Conservation (phyloP, 2,329 filamentous ascomycete species). For the Leptodontidium sp. region DNA sequence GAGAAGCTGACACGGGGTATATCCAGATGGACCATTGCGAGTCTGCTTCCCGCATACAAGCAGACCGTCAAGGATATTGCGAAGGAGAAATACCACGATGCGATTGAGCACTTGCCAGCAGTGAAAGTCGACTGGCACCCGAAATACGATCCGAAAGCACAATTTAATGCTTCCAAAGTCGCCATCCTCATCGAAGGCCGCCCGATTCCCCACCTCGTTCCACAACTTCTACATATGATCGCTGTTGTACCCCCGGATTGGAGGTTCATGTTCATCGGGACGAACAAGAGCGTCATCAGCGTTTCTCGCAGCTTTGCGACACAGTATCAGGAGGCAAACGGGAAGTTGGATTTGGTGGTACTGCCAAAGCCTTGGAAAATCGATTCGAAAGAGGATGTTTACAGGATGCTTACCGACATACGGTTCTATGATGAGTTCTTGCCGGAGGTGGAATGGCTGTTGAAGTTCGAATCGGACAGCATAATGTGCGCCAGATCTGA, state of each 20-base stretch:
- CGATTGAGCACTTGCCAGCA: slow-evolving; percentile 42
- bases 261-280: slow-evolving; percentile 62
- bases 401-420: slow-evolving; percentile 57
- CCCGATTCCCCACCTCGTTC: slow-evolving; percentile 57
- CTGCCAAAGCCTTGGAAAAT: slow-evolving; percentile 58
- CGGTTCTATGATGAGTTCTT: slow-evolving; percentile 62
- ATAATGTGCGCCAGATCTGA: slow-evolving; percentile 63
- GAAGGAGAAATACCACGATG: slow-evolving; percentile 38
- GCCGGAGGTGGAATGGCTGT: slow-evolving; percentile 60
- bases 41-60: slow-evolving; percentile 54
- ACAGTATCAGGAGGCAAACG: slow-evolving; percentile 57
- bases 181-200: slow-evolving; percentile 64
- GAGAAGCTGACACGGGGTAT: slow-evolving; percentile 18
- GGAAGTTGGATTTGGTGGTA: slow-evolving; percentile 60
- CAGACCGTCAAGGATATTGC: slow-evolving; percentile 52
- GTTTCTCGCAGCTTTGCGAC: slow-evolving; percentile 56
- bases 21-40: slow-evolving; percentile 58
- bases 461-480: slow-evolving; percentile 63
- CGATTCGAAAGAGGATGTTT: slow-evolving; percentile 55
- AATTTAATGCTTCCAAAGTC: slow-evolving; percentile 55
- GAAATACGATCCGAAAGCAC: slow-evolving; percentile 40
- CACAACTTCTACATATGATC: slow-evolving; percentile 64
- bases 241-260: slow-evolving; percentile 63
- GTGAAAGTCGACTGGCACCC: slow-evolving; percentile 46
- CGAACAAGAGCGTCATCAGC: slow-evolving; percentile 55